Evolutionary conservation across 2,329 filamentous ascomycete genomes (phyloP), one percentile per base, ranked within the genome.

Genomic region (Gremmenia infestans): DNA sequence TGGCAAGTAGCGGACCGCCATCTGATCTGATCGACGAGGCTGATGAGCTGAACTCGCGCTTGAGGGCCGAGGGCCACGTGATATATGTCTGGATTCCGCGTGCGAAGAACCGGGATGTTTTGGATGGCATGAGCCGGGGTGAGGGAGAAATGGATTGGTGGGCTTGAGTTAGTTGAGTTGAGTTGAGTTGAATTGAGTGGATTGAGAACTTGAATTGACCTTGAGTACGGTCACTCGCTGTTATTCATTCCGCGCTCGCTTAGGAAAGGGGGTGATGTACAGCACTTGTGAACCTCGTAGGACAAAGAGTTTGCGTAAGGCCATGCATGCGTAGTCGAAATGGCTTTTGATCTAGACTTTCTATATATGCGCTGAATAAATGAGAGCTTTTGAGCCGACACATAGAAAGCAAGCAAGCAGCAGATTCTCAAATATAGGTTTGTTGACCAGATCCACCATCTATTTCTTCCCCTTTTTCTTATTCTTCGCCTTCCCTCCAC

Each of bases 381-480:
- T 45, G 6, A 11, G 42, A 19, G 42, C 17, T 22, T 19, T 45
- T 22, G 9, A 32, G 28, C 28, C 9, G 3, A 32, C 9, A 32
- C 9, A 32, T 32, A 4, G 3, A 1, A 2, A 22, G 22, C 22
- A 32, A 40, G 37, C 37, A 40, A 17, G 4, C 17, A 40, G 15
- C 37, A 15, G 2, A 40, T 40, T 17, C 37, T 0, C 37, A n/a
- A 12, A 39, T 2, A 32, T 32, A 48, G n/a, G 7, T 12, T 15
- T 15, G 5, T 32, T 32, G 35, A 15, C 47, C 22, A 19, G 23
- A 17, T 4, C 4, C 17, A 45, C 15, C 17, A 22, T 57, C 57
- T 59, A 81, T 72, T 81, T 82, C 74, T 80, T 81, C 51, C 76
- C 72, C 72, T 77, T 78, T 47, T 71, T 73, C 64, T 74, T 74